These are phyloP conservation scores for Cicer chorassanicum DNA, from an alignment of 306 rosid genomes.

Conservation along the genomic window DNA sequence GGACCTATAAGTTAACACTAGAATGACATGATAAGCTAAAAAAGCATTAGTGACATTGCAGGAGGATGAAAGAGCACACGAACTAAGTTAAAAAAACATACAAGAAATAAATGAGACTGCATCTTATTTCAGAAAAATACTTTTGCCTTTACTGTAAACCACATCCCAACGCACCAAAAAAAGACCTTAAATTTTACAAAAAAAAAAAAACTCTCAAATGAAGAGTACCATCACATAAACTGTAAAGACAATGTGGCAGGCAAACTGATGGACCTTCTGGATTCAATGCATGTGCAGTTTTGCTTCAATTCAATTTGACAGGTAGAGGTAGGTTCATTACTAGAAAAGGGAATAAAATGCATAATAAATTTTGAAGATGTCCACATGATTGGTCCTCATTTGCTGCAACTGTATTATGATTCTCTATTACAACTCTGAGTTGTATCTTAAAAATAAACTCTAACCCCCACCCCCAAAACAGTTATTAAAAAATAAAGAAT, in stretches of 20 bases:
- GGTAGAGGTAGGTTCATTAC: not conserved
- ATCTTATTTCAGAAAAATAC: not conserved
- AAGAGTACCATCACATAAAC: not conserved
- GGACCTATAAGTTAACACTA: not conserved
- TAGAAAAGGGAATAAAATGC: not conserved
- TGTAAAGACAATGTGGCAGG: not conserved
- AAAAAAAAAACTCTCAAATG: not conserved
- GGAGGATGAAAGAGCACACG: conserved; percentile 14
- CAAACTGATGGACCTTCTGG: conserved; percentile 7
- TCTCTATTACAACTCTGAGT: conserved; percentile 21
- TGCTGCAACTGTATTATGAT: conserved; percentile 17
- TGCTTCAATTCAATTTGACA: conserved; percentile 23
- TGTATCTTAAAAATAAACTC: conserved; percentile 22
- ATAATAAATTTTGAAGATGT: not conserved
- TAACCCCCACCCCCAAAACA: not conserved
- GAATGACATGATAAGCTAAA: not conserved
- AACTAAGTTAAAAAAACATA: not conserved
- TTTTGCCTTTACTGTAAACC: not conserved
- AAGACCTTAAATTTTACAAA: not conserved
- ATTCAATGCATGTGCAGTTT: conserved; percentile 22
- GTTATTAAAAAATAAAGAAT: not conserved
- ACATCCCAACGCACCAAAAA: not conserved
- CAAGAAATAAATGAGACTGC: not conserved
- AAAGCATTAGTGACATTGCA: conserved; percentile 15
- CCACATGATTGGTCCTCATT: conserved; percentile 11